Evolutionary conservation across 2,329 filamentous ascomycete species (phyloP), one percentile per base, ranked within the genome.

Genomic region (Clarireedia monteithiana): DNA sequence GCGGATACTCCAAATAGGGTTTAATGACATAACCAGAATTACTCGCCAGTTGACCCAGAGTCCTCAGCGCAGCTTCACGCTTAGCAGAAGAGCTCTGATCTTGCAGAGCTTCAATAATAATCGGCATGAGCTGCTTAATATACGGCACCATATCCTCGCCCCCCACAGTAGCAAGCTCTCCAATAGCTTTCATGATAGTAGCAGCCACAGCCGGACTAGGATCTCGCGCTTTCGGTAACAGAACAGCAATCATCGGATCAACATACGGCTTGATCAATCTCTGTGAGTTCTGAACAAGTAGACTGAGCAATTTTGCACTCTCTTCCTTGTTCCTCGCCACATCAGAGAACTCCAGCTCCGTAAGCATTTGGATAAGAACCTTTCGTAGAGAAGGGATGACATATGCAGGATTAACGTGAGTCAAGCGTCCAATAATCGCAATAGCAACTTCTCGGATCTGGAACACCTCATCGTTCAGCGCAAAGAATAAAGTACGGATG

Each of bases 1-100:
- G 87, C 0, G 95, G 94, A 65, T 97, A 96, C 59, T 99, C 91
- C 48, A 92, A 79, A 66, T 99, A 99, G 0, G 95, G 95, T 55
- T 91, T 85, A 58, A 99, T 97, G 52, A 99, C 95, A 73, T 99
- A 99, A 63, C 95, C 94, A 12, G 91, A 94, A 71, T 96, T 97
- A 67, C 91, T 95, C 5, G 94, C 91, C 54, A 99, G 76, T 68
- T 97, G 91, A 20, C 92, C 92, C 0, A 99, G 78, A 0, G 94
- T 94, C 62, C 89, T 88, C 34, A 99, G 77, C 3, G 94, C 92
- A 5, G 95, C 89, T 70, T 96, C 91, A 55, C 94, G 85, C 73
- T 97, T 97, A 47, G 84, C 79, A 48, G 89, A 86, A 3, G 92
- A 96, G 62, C 90, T 91, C 64, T 97, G 86, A 68, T 99, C 94